These are phyloP conservation scores for Irpex sp. DNA, from an alignment of 1,284 basidiomycete species.

Conservation along the genomic window DNA sequence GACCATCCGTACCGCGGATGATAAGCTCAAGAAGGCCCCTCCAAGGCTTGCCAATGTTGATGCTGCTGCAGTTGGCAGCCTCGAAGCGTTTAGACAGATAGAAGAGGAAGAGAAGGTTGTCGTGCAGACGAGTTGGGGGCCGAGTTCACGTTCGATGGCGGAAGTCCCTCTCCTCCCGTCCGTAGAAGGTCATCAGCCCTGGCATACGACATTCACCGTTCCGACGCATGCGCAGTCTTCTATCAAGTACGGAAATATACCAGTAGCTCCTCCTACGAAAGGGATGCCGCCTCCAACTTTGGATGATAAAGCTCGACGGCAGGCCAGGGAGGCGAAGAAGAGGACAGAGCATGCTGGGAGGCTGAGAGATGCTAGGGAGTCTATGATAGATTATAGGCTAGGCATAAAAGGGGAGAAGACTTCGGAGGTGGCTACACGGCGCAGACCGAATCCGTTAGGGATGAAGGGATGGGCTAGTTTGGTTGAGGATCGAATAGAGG, in stretches of 20 bases:
- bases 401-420: conserved; percentile 41
- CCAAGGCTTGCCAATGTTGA: conserved; percentile 26
- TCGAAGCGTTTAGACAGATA: neutral
- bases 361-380: conserved; percentile 66
- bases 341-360: conserved; percentile 51
- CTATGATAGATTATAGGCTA: conserved; percentile 71
- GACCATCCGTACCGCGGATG: conserved; percentile 63
- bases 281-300: conserved; percentile 28
- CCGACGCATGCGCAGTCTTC: conserved; percentile 52
- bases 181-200: conserved; percentile 57
- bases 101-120: conserved; percentile 9
- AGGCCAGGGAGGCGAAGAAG: conserved; percentile 50
- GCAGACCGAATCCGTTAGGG: conserved; percentile 50
- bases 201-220: conserved; percentile 64
- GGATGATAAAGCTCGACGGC: conserved; percentile 48
- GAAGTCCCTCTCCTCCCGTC: conserved; percentile 47
- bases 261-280: conserved; percentile 24
- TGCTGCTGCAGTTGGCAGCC: neutral
- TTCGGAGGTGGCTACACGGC: conserved; percentile 27
- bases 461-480: conserved; percentile 74
- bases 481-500: conserved; percentile 81
- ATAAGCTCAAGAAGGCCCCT: conserved; percentile 61
- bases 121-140: conserved; percentile 6
- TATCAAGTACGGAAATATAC: conserved; percentile 47
- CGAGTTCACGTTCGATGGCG: conserved; percentile 13